Evolutionary conservation across 2,329 filamentous ascomycete genomes (phyloP).

Genomic region (Zasmidium citrigriseum): DNA sequence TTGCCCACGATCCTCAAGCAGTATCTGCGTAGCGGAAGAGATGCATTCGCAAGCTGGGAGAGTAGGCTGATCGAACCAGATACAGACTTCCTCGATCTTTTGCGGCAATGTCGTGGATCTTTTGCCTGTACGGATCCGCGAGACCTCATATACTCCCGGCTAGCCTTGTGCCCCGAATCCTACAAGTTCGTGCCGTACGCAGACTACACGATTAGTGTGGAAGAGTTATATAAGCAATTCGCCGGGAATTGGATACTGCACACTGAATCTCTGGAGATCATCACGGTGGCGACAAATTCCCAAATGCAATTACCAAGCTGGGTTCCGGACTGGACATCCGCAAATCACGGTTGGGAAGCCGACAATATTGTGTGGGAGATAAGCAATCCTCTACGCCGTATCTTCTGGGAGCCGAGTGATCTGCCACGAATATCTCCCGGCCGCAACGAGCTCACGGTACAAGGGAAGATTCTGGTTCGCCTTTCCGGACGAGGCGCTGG

Average conservation of each 20-base stretch:
- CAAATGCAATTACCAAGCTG: not conserved
- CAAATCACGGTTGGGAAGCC: no score
- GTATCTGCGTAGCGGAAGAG: not conserved
- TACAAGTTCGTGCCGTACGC: not conserved
- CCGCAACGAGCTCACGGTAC: no score
- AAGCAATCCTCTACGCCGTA: no score
- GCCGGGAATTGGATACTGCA: not conserved
- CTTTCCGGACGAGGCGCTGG: no score
- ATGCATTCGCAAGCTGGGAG: not conserved
- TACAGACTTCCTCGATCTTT: not conserved
- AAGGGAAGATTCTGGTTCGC: no score
- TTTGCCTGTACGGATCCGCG: not conserved
- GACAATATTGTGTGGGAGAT: no score
- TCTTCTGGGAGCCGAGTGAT: no score
- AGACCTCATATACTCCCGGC: conserved; percentile 2
- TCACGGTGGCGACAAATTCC: not conserved
- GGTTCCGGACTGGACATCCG: not conserved
- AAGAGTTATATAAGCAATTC: not conserved
- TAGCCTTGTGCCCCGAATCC: not conserved
- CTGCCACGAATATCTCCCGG: no score
- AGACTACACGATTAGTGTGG: not conserved
- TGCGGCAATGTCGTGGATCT: not conserved
- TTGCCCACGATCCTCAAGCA: no score
- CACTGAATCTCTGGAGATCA: not conserved
- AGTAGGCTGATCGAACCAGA: not conserved